Conservation (phyloP, 2,329 filamentous ascomycete species). For the Cryoendolithus antarcticus region DNA sequence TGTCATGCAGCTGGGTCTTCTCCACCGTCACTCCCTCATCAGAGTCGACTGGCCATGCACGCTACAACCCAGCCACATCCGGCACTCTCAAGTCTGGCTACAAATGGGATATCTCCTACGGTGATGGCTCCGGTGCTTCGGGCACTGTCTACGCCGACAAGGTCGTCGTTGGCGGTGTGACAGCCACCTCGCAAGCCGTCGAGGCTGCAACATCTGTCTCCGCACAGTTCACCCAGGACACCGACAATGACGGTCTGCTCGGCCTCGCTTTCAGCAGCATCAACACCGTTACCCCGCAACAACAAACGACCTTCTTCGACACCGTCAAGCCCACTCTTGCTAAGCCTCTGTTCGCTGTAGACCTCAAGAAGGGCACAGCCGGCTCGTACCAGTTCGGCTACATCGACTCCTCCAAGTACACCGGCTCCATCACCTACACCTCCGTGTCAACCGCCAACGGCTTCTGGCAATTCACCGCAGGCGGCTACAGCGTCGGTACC, state of each 20-base stretch:
- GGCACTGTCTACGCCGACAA: slow-evolving; percentile 56
- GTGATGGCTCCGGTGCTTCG: slow-evolving; percentile 50
- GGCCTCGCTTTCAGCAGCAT: slow-evolving; percentile 48
- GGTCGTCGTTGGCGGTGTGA: slow-evolving; percentile 49
- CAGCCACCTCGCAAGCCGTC: slow-evolving; percentile 49
- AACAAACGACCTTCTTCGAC: slow-evolving; percentile 49
- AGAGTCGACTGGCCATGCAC: slow-evolving; percentile 40
- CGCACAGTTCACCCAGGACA: slow-evolving; percentile 37
- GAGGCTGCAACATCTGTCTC: slow-evolving; percentile 52
- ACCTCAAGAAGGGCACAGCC: slow-evolving; percentile 40
- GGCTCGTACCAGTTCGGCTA: slow-evolving; percentile 47
- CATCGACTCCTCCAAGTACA: slow-evolving; percentile 44
- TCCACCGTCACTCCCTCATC: slow-evolving; percentile 42
- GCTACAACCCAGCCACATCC: slow-evolving; percentile 42
- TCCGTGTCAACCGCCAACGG: slow-evolving; percentile 45
- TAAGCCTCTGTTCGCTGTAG: slow-evolving; percentile 44
- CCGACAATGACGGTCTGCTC: slow-evolving; percentile 46
- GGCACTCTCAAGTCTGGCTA: slow-evolving; percentile 35
- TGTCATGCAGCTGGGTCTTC: slow-evolving; percentile 48
- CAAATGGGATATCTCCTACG: slow-evolving; percentile 51
- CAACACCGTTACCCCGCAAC: slow-evolving; percentile 42
- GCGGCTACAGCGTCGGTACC: slow-evolving; percentile 44
- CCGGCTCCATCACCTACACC: slow-evolving; percentile 44
- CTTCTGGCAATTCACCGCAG: slow-evolving; percentile 50
- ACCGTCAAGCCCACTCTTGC: slow-evolving; percentile 41